Conservation (phyloP, 495 filamentous ascomycete species). For the Peziza echinospora region DNA sequence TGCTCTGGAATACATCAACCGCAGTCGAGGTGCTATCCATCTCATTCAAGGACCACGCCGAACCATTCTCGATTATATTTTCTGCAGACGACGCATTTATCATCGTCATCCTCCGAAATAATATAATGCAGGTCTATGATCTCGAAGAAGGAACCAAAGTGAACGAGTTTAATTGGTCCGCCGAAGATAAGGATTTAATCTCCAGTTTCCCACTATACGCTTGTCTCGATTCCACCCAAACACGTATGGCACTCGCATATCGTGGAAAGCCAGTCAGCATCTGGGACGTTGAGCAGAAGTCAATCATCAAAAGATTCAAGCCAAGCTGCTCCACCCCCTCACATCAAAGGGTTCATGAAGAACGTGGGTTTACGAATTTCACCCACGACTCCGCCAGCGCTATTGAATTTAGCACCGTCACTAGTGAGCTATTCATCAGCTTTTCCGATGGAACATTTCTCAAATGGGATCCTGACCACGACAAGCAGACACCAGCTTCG, state of each 20-base stretch:
- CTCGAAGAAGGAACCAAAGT: background rate
- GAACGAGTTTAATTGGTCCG: background rate
- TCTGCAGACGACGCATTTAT: background rate
- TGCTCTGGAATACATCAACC: constrained; percentile 1
- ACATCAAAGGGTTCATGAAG: background rate
- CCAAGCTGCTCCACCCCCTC: background rate
- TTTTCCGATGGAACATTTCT: constrained; percentile 6
- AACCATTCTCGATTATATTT: constrained; percentile 5
- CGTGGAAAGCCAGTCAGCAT: constrained; percentile 5
- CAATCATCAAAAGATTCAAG: background rate
- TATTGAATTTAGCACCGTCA: constrained; percentile 5
- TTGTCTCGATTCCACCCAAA: background rate
- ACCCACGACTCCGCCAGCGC: constrained; percentile 6
- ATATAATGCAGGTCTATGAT: background rate
- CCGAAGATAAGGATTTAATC: background rate
- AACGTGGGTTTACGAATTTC: background rate
- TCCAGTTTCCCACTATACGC: background rate
- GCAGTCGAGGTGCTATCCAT: constrained; percentile 1
- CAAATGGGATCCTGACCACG: constrained; percentile 6
- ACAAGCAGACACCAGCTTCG: constrained; percentile 1
- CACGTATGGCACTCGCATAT: constrained; percentile 6
- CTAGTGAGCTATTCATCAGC: constrained; percentile 5
- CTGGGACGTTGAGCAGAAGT: constrained; percentile 4
- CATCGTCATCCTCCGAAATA: background rate
- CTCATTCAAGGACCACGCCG: background rate